Percentiles rank a stretch among this genome's conserved stretches.
Conservation (phyloP, 352 stramenopile genomes). For the Plasmopara muralis region DNA sequence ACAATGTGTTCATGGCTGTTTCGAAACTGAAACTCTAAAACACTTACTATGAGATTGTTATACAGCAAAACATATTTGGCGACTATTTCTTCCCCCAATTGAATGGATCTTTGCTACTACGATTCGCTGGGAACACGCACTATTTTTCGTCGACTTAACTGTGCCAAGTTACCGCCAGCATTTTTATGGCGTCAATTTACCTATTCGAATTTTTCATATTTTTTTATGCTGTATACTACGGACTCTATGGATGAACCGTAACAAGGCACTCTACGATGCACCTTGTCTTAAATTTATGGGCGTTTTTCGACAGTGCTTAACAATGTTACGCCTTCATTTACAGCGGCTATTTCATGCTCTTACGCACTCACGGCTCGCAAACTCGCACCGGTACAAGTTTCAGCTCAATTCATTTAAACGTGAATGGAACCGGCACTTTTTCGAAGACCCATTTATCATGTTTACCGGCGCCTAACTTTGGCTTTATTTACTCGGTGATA, state of each 20-base stretch:
- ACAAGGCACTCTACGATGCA: slow-evolving; percentile 7
- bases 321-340: slow-evolving; percentile 6
- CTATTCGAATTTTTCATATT: slow-evolving; percentile 7
- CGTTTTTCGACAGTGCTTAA: background rate
- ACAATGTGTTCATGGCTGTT: slow-evolving; percentile 4
- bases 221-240: slow-evolving; percentile 3
- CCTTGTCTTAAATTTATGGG: background rate
- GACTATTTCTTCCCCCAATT: slow-evolving; percentile 2
- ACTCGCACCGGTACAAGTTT: background rate
- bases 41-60: slow-evolving; percentile 7
- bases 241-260: slow-evolving; percentile 9
- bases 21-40: background rate
- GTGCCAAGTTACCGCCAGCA: background rate
- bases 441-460: background rate
- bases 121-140: background rate
- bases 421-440: slow-evolving; percentile 4
- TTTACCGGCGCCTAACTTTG: too few species aligned
- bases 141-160: background rate
- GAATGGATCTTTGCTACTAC: background rate
- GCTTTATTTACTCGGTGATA: too few species aligned
- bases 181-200: background rate
- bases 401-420: background rate
- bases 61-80: background rate
- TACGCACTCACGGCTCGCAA: slow-evolving; percentile 1
- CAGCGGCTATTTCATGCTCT: slow-evolving; percentile 3